Evolutionary conservation across 1,284 basidiomycete species (phyloP).

Genomic region (Erythrobasidium hasegawianum): DNA sequence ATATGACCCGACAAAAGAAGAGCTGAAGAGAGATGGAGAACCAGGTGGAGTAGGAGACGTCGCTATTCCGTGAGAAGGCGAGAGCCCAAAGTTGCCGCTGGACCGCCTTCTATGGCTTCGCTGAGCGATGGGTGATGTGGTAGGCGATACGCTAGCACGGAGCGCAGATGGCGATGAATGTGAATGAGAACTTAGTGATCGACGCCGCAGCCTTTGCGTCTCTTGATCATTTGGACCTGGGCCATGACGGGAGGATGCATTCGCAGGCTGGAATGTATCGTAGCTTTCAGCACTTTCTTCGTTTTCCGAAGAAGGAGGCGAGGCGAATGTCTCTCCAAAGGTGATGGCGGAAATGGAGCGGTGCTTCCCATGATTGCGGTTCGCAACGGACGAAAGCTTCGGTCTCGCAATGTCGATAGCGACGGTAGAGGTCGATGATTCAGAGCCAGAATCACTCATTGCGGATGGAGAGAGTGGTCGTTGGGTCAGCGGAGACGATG

Average conservation of each 20-base stretch:
- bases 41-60: conserved; percentile 11
- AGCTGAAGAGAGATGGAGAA: conserved; percentile 28
- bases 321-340: conserved; percentile 8
- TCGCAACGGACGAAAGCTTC: not conserved
- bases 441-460: conserved; percentile 23
- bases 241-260: not conserved
- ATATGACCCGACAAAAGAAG: conserved; percentile 48
- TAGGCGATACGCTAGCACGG: not conserved
- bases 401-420: conserved; percentile 6
- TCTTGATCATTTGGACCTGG: not conserved
- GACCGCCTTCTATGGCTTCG: conserved; percentile 9
- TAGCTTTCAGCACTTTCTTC: conserved; percentile 8
- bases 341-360: conserved; percentile 16
- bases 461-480: conserved; percentile 28
- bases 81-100: conserved; percentile 16
- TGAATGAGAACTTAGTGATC: not conserved
- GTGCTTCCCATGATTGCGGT: conserved; percentile 3
- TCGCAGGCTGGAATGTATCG: not conserved
- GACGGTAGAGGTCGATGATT: not conserved
- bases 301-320: conserved; percentile 20
- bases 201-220: not conserved
- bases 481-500: conserved; percentile 30
- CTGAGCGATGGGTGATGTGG: conserved; percentile 3
- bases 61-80: conserved; percentile 3
- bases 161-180: not conserved